Evolutionary conservation across 495 filamentous ascomycete species (phyloP).

Genomic region (Talaromyces stipitatus): DNA sequence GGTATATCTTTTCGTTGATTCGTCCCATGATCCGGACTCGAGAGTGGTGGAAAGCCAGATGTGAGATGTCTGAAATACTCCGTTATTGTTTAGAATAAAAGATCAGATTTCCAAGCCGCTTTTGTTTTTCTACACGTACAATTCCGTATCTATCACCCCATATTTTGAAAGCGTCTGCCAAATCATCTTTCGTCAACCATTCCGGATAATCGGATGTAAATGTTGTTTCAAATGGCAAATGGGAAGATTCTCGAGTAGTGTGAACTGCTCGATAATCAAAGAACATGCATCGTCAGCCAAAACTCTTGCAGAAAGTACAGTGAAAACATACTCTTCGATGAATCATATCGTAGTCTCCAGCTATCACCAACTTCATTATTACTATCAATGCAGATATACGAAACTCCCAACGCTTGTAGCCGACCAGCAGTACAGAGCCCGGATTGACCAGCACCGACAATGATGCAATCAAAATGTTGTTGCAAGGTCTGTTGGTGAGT

Average conservation of each 20-base stretch:
- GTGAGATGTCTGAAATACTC: background rate
- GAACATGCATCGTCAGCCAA: background rate
- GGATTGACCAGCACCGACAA: constrained; percentile 25
- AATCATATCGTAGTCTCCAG: constrained; percentile 23
- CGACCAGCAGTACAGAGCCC: constrained; percentile 23
- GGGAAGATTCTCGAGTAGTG: constrained; percentile 19
- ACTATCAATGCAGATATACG: constrained; percentile 20
- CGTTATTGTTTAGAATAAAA: too few relatives aligned
- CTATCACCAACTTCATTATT: constrained; percentile 18
- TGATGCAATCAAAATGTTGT: constrained; percentile 15
- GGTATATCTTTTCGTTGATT: constrained; percentile 15
- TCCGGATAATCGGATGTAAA: constrained; percentile 20
- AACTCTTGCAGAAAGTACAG: background rate
- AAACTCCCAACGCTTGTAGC: constrained; percentile 20
- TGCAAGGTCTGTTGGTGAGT: background rate
- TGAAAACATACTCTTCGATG: constrained; percentile 10
- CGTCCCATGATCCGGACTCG: constrained; percentile 12
- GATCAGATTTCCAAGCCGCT: too few relatives aligned
- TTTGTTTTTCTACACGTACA: constrained; percentile 6
- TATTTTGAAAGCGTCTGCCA: constrained; percentile 18
- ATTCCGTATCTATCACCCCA: constrained; percentile 22
- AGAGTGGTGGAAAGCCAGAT: constrained; percentile 12
- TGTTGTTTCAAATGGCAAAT: constrained; percentile 28
- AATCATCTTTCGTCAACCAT: constrained; percentile 22
- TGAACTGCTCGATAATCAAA: too few relatives aligned